Evolutionary conservation across 768 basidiomycete species (phyloP).

Genomic region (Boletus subparvulus): DNA sequence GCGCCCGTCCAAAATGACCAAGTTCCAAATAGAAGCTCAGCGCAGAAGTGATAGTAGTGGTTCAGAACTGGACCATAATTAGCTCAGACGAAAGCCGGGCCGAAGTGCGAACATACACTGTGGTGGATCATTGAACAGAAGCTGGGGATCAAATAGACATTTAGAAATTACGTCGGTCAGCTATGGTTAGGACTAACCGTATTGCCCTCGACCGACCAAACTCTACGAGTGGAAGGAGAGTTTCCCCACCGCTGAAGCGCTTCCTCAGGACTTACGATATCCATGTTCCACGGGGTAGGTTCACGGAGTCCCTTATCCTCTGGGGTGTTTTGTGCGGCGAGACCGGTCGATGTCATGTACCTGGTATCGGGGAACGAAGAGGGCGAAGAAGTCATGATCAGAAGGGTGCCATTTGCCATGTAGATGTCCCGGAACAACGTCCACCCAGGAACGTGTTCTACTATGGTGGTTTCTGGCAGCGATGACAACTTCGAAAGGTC

Average conservation of each 20-base stretch:
- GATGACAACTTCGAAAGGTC: slow-evolving; percentile 9
- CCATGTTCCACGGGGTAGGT: slow-evolving; percentile 64
- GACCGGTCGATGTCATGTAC: slow-evolving; percentile 68
- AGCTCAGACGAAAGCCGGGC: not conserved
- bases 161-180: not conserved
- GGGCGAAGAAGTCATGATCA: slow-evolving; percentile 55
- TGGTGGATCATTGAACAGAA: slow-evolving; percentile 64
- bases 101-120: slow-evolving; percentile 45
- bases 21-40: slow-evolving; percentile 73
- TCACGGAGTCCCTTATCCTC: slow-evolving; percentile 68
- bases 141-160: slow-evolving; percentile 28
- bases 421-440: slow-evolving; percentile 82
- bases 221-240: slow-evolving; percentile 43
- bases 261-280: slow-evolving; percentile 56
- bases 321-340: slow-evolving; percentile 54
- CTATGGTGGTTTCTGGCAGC: slow-evolving; percentile 54
- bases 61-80: slow-evolving; percentile 48
- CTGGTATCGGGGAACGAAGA: slow-evolving; percentile 45
- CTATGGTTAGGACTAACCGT: slow-evolving; percentile 49
- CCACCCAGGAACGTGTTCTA: slow-evolving; percentile 79
- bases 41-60: slow-evolving; percentile 88
- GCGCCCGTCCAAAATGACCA: slow-evolving; percentile 75
- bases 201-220: slow-evolving; percentile 70
- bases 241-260: slow-evolving; percentile 64
- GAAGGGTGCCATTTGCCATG: slow-evolving; percentile 80